Conservation (phyloP, 768 basidiomycete genomes). For the Russula virescens region DNA sequence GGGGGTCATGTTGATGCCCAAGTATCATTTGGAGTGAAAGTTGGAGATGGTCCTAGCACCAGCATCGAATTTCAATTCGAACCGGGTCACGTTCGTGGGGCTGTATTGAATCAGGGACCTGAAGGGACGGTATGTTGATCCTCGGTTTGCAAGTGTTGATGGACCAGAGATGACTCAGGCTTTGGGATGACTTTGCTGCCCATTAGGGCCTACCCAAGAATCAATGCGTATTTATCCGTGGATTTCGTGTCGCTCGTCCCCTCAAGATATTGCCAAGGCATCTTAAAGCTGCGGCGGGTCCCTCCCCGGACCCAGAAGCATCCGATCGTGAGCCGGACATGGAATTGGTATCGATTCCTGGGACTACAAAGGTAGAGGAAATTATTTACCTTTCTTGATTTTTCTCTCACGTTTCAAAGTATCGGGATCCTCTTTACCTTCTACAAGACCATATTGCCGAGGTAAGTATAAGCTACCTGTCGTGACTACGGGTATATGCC, state of each 20-base stretch:
- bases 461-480: not conserved
- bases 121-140: not conserved
- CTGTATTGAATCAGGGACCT: not conserved
- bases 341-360: not conserved
- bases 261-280: not conserved
- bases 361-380: not conserved
- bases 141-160: not conserved
- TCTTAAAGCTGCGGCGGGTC: not conserved
- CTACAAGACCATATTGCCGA: not conserved
- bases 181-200: not conserved
- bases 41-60: too few species aligned
- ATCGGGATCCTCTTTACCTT: not conserved
- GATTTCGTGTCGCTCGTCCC: not conserved
- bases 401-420: not conserved
- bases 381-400: too few species aligned
- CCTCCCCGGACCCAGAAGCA: not conserved
- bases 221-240: conserved; percentile 1
- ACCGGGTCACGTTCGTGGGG: not conserved
- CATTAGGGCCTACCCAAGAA: not conserved
- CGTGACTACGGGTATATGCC: not conserved
- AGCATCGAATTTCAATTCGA: not conserved
- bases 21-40: not conserved
- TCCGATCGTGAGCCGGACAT: not conserved
- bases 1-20: not conserved
- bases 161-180: not conserved